These are phyloP conservation scores for Haplographium delicatum DNA, from an alignment of 495 filamentous ascomycete genomes.

Conservation along the genomic window DNA sequence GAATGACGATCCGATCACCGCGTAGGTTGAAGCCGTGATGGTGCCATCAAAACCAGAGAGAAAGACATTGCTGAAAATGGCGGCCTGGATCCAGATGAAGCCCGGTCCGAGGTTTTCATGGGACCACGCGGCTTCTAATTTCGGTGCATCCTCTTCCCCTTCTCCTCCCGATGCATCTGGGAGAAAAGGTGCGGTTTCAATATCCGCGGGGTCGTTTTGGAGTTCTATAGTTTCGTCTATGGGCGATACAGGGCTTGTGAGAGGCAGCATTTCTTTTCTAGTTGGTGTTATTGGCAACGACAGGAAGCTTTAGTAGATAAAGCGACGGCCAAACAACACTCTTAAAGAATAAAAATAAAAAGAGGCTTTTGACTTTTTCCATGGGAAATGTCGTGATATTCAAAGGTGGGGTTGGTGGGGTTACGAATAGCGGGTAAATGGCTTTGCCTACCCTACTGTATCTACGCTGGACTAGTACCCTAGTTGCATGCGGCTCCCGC, in stretches of 20 bases:
- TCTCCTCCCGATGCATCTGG: background rate
- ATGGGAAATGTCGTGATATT: no score
- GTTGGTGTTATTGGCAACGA: no score
- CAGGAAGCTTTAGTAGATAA: no score
- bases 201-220: background rate
- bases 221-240: background rate
- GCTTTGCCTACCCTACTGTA: no score
- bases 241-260: background rate
- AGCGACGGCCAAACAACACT: no score
- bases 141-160: background rate
- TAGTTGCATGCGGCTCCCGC: no score
- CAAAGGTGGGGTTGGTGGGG: no score
- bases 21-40: slow-evolving; percentile 61
- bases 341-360: no score
- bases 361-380: no score
- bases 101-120: slow-evolving; percentile 14
- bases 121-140: background rate
- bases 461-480: no score
- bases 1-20: slow-evolving; percentile 55
- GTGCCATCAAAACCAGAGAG: slow-evolving; percentile 62
- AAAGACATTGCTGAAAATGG: slow-evolving; percentile 63
- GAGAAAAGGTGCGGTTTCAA: background rate
- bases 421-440: no score
- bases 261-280: no score
- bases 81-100: slow-evolving; percentile 42